These are phyloP conservation scores for Acanthamoeba triangularis DNA, from an alignment of 208 protist genomes.

Conservation along the genomic window DNA sequence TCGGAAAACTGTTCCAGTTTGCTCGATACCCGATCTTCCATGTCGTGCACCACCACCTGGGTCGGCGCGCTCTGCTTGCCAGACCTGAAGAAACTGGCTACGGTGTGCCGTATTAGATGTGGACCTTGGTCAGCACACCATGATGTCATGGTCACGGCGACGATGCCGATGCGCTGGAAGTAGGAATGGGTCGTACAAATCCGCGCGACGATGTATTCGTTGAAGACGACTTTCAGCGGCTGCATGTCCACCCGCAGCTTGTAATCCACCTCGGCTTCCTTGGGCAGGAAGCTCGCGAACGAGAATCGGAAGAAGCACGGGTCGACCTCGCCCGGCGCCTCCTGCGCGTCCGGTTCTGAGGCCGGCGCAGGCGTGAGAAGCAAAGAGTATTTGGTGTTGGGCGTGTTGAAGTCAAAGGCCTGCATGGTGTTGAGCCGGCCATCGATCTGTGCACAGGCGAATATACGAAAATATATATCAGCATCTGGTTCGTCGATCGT, in stretches of 20 bases:
- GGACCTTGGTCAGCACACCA: no score
- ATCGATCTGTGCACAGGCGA: not conserved
- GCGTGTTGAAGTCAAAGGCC: slow-evolving; percentile 56
- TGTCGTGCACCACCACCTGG: not conserved
- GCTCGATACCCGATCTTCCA: slow-evolving; percentile 16
- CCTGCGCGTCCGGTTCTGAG: not conserved
- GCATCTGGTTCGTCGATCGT: not conserved
- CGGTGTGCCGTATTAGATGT: no score
- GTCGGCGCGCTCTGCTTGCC: not conserved
- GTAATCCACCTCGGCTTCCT: slow-evolving; percentile 40
- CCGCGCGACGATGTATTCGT: slow-evolving; percentile 22
- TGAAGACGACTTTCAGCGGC: slow-evolving; percentile 62
- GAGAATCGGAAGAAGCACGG: slow-evolving; percentile 50
- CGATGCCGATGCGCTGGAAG: not conserved
- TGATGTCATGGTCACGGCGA: not conserved
- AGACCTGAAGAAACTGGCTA: slow-evolving; percentile 35
- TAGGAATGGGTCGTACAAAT: not conserved
- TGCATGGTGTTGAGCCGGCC: slow-evolving; percentile 57
- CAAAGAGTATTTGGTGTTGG: slow-evolving; percentile 59
- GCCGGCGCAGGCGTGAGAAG: slow-evolving; percentile 4
- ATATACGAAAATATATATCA: not conserved
- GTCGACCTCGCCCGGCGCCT: not conserved
- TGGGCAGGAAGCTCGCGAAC: not conserved
- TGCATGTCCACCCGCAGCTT: slow-evolving; percentile 58
- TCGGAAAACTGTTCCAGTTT: slow-evolving; percentile 15